phyloP scores from a whole-genome alignment of 1,284 basidiomycete genomes.

The Calocybe gambosa region DNA sequence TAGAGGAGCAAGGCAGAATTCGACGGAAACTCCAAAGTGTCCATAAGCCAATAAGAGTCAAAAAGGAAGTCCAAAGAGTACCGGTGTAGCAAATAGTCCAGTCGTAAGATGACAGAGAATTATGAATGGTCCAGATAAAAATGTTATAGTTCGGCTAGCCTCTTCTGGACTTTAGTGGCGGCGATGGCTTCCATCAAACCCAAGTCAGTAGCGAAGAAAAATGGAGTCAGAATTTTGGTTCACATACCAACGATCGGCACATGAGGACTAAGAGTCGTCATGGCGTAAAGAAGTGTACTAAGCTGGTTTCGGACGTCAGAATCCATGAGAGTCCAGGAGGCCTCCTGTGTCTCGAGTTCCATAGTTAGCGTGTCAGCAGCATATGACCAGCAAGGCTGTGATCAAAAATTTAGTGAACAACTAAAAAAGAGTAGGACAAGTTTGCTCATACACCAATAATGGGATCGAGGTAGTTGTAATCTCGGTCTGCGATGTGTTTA shows the following conservation, averaged over 20 bases:
- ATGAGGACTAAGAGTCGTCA: slow-evolving; percentile 51
- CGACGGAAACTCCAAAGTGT: slow-evolving; percentile 18
- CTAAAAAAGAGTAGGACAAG: background rate
- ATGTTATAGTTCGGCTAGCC: slow-evolving; percentile 32
- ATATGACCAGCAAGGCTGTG: slow-evolving; percentile 64
- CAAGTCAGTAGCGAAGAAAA: slow-evolving; percentile 1
- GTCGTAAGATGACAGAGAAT: background rate
- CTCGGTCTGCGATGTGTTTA: slow-evolving; percentile 54
- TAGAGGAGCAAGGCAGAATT: slow-evolving; percentile 12
- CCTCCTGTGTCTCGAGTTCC: slow-evolving; percentile 53
- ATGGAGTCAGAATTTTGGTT: background rate
- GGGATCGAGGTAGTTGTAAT: slow-evolving; percentile 66
- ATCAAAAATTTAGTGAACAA: slow-evolving; percentile 9
- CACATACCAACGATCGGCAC: slow-evolving; percentile 55
- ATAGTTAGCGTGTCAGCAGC: slow-evolving; percentile 59
- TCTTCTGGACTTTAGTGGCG: slow-evolving; percentile 29
- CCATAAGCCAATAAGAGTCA: slow-evolving; percentile 16
- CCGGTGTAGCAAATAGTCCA: background rate
- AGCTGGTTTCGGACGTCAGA: slow-evolving; percentile 55
- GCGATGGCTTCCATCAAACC: slow-evolving; percentile 20
- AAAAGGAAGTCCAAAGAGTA: slow-evolving; percentile 9
- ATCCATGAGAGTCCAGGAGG: slow-evolving; percentile 53
- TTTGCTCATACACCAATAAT: slow-evolving; percentile 56
- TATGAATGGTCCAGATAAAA: background rate
- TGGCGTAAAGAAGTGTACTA: slow-evolving; percentile 51